Conservation (phyloP, 2,329 filamentous ascomycete genomes). For the Fusarium chuoi region DNA sequence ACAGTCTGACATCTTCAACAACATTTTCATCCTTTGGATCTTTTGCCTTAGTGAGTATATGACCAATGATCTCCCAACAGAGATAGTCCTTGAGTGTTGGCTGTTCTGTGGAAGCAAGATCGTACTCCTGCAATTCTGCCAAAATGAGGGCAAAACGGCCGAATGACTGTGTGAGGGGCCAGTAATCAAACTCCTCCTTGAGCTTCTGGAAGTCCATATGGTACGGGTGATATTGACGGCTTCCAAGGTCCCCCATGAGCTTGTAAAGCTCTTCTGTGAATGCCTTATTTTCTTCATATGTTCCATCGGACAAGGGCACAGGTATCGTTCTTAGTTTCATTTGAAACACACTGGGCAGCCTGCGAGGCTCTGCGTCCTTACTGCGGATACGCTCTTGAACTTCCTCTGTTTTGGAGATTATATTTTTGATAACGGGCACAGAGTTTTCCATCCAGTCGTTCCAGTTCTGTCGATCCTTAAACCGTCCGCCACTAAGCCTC, state of each 20-base stretch:
- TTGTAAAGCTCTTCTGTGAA: constrained; percentile 24
- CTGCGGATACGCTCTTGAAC: not conserved
- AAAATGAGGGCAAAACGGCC: constrained; percentile 23
- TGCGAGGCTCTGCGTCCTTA: not conserved
- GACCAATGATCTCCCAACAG: constrained; percentile 24
- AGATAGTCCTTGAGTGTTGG: constrained; percentile 32
- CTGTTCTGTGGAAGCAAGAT: not conserved
- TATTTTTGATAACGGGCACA: constrained; percentile 31
- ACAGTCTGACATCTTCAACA: not conserved
- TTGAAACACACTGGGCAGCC: constrained; percentile 28
- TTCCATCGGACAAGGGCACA: constrained; percentile 7
- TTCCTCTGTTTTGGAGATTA: constrained; percentile 27
- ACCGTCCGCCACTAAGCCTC: not conserved
- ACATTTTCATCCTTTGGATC: not conserved
- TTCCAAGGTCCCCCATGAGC: constrained; percentile 21
- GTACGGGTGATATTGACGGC: constrained; percentile 31
- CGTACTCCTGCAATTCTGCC: not conserved
- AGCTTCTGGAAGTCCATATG: constrained; percentile 36
- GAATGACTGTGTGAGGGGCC: not conserved
- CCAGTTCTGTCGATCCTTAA: constrained; percentile 20
- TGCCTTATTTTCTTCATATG: not conserved
- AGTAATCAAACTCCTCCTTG: constrained; percentile 17
- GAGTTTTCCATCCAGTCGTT: constrained; percentile 34
- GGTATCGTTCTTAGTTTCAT: constrained; percentile 27
- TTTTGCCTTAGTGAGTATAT: constrained; percentile 2